phyloP scores from a whole-genome alignment of 129 eudicot genomes.

The Flaveria brownii region DNA sequence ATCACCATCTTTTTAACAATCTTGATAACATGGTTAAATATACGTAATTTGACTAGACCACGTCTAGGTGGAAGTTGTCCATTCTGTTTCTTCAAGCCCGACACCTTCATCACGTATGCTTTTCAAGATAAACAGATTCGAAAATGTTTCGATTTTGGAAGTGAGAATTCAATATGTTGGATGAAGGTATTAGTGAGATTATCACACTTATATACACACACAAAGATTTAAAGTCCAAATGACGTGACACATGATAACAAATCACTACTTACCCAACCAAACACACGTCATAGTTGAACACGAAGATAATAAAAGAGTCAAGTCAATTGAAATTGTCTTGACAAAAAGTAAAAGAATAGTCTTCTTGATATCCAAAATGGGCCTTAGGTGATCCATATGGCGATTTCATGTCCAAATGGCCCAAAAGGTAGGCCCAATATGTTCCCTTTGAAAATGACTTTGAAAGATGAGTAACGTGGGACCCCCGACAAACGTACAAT shows the following conservation, averaged over 20 bases:
- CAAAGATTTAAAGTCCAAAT: background rate
- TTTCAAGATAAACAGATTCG: background rate
- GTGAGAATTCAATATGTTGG: conserved; percentile 8
- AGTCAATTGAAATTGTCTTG: conserved; percentile 19
- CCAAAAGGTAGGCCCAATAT: background rate
- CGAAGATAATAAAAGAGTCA: conserved; percentile 23
- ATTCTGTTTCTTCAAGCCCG: conserved; percentile 22
- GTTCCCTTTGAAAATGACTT: background rate
- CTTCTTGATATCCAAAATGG: conserved; percentile 3
- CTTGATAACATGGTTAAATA: conserved; percentile 15
- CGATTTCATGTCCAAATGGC: background rate
- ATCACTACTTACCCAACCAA: background rate
- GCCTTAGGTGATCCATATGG: conserved; percentile 4
- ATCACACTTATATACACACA: conserved; percentile 17
- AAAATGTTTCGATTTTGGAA: background rate
- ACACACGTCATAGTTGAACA: conserved; percentile 13
- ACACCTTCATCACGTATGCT: background rate
- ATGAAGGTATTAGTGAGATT: conserved; percentile 9
- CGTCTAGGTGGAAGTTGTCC: conserved; percentile 37
- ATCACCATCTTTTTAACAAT: conserved; percentile 15
- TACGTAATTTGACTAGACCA: conserved; percentile 26
- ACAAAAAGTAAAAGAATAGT: conserved; percentile 5
- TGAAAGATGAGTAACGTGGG: conserved; percentile 4
- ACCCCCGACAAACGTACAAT: conserved; percentile 8
- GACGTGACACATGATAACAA: background rate